These are phyloP conservation scores for Fusarium lyarnte DNA, from an alignment of 2,329 filamentous ascomycete species.

Conservation along the genomic window DNA sequence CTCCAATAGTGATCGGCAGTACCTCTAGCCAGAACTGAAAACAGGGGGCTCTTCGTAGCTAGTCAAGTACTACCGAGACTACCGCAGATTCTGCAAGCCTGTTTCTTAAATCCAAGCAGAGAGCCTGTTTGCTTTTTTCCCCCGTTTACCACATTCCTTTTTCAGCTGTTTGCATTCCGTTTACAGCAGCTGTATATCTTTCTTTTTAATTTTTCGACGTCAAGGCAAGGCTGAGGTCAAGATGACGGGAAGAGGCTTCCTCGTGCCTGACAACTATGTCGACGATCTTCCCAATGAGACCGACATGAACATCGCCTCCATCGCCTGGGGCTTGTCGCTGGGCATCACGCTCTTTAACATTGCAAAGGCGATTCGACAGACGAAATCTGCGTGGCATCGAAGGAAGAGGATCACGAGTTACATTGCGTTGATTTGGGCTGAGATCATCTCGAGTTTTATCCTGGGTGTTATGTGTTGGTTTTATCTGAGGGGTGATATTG, in stretches of 20 bases:
- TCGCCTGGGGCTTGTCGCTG: conserved; percentile 43
- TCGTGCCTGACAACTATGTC: conserved; percentile 36
- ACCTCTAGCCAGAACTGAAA: background rate
- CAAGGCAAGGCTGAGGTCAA: background rate
- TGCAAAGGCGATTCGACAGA: conserved; percentile 37
- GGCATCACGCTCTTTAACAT: conserved; percentile 39
- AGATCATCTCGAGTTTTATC: conserved; percentile 41
- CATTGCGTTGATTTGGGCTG: conserved; percentile 33
- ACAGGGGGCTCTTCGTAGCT: background rate
- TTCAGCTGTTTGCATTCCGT: background rate
- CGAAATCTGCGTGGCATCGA: conserved; percentile 22
- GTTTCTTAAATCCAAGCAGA: conserved; percentile 4
- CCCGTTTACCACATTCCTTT: background rate
- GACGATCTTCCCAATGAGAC: conserved; percentile 30
- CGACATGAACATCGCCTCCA: conserved; percentile 44
- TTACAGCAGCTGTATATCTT: background rate
- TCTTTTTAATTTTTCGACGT: background rate
- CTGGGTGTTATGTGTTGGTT: conserved; percentile 41
- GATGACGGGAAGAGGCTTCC: conserved; percentile 34
- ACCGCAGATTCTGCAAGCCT: conserved; percentile 8
- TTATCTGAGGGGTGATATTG: conserved; percentile 33
- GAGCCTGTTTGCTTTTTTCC: background rate
- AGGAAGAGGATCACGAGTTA: conserved; percentile 39
- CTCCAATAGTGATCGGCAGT: conserved; percentile 7
- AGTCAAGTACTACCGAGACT: background rate